Evolutionary conservation across 371 early-diverging fungal species (phyloP).

Genomic region (Mucor ambiguus): DNA sequence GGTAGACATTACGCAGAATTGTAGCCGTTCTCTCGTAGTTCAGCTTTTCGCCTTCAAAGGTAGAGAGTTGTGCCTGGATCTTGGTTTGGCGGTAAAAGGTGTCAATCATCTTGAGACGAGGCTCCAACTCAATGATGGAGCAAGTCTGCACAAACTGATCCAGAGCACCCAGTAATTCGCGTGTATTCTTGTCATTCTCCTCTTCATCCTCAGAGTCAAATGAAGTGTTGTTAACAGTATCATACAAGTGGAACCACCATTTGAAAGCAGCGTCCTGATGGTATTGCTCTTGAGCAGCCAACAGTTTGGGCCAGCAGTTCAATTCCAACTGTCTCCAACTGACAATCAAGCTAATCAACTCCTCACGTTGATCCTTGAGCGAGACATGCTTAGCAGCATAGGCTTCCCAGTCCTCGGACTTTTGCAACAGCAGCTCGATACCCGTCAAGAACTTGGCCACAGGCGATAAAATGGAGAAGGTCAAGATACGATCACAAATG

Average conservation of each 20-base stretch:
- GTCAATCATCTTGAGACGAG: constrained; percentile 76
- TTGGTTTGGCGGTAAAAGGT: constrained; percentile 71
- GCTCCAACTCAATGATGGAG: constrained; percentile 80
- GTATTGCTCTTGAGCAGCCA: constrained; percentile 80
- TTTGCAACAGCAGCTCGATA: constrained; percentile 82
- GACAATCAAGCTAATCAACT: constrained; percentile 77
- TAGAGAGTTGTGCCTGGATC: constrained; percentile 39
- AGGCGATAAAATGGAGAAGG: constrained; percentile 82
- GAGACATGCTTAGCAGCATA: constrained; percentile 88
- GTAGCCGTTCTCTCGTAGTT: constrained; percentile 36
- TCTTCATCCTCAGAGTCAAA: constrained; percentile 34
- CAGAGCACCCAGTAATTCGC: constrained; percentile 58
- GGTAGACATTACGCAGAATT: constrained; percentile 59
- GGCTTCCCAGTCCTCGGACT: constrained; percentile 94
- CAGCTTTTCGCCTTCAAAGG: constrained; percentile 22
- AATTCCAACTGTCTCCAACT: constrained; percentile 94
- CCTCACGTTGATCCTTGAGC: constrained; percentile 70
- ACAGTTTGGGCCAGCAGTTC: constrained; percentile 86
- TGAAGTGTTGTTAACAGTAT: constrained; percentile 47
- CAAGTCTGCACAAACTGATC: constrained; percentile 86
- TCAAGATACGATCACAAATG: constrained; percentile 71
- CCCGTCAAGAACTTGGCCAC: constrained; percentile 91
- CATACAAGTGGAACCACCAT: constrained; percentile 92
- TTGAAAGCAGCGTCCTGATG: constrained; percentile 63
- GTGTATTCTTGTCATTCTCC: constrained; percentile 29